Percentiles rank a stretch among this genome's conserved stretches.
These are phyloP conservation scores for Candida pseudoglaebosa DNA, from an alignment of 805 yeast genomes.

Conservation along the genomic window DNA sequence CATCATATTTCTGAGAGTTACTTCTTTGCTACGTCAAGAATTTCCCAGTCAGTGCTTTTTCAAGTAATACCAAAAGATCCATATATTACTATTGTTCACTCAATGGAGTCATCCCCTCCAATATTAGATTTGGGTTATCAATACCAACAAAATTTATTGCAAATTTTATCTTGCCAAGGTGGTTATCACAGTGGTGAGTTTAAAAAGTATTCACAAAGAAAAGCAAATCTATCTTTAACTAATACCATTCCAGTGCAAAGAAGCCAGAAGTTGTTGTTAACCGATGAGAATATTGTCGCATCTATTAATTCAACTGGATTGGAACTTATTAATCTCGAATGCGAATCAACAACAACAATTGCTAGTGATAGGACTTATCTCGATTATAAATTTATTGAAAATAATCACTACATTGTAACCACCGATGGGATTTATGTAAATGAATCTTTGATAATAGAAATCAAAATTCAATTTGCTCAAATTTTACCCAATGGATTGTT, in stretches of 20 bases:
- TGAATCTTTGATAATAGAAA: background rate
- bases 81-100: slow-evolving; percentile 18
- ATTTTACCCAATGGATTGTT: background rate
- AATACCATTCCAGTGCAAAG: slow-evolving; percentile 1
- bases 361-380: background rate
- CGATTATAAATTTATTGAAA: background rate
- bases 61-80: slow-evolving; percentile 23
- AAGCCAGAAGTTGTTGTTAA: background rate
- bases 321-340: background rate
- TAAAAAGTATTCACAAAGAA: slow-evolving; percentile 6
- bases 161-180: slow-evolving; percentile 27
- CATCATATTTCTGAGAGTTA: slow-evolving; percentile 22
- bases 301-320: background rate
- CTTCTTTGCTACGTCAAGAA: slow-evolving; percentile 27
- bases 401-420: background rate
- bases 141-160: slow-evolving; percentile 4
- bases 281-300: background rate
- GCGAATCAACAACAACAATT: background rate
- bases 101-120: slow-evolving; percentile 28
- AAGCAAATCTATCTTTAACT: background rate
- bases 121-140: slow-evolving; percentile 20
- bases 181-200: slow-evolving; percentile 34
- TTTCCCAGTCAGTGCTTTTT: slow-evolving; percentile 30
- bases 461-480: slow-evolving; percentile 2
- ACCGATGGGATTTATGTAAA: background rate